A percentile compares a stretch with the other conserved stretches of the same genome.
Evolutionary conservation across 371 early-diverging fungal genomes (phyloP).

Genomic region (Basidiobolus meristosporus): DNA sequence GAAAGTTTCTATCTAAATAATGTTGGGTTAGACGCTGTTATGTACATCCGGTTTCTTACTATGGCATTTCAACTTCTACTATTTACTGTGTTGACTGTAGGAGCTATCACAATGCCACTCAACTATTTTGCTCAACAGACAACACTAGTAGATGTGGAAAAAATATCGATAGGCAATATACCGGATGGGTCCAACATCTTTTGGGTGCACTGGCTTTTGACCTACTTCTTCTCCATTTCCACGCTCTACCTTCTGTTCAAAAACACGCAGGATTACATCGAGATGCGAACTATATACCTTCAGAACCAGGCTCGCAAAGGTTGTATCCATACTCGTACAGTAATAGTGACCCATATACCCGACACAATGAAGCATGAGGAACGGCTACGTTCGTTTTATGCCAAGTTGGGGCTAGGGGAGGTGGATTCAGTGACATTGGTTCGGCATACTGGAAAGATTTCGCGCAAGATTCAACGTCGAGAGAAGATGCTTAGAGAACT

Average conservation of each 20-base stretch:
- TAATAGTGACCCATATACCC: constrained; percentile 16
- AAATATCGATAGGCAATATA: constrained; percentile 2
- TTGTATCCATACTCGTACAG: constrained; percentile 7
- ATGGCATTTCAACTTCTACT: constrained; percentile 34
- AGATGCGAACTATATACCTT: constrained; percentile 11
- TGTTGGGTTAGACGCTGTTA: constrained; percentile 39
- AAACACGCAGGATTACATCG: constrained; percentile 19
- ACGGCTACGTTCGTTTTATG: constrained; percentile 12
- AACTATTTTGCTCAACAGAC: constrained; percentile 19
- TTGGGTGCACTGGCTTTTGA: constrained; percentile 20
- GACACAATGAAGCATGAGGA: constrained; percentile 13
- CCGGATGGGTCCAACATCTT: constrained; percentile 11
- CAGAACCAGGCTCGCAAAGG: constrained; percentile 5
- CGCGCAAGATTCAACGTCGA: neutral
- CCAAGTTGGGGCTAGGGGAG: constrained; percentile 11
- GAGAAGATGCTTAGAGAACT: neutral
- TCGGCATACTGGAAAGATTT: constrained; percentile 5
- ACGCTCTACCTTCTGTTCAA: constrained; percentile 25
- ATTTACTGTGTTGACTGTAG: constrained; percentile 17
- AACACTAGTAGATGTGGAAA: neutral
- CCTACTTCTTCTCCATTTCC: constrained; percentile 10
- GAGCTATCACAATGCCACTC: constrained; percentile 22
- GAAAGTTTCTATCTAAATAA: constrained; percentile 23
- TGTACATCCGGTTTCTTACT: constrained; percentile 39
- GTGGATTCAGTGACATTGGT: constrained; percentile 17